Conservation (phyloP, 495 filamentous ascomycete species). For the Jackrogersella minutella region DNA sequence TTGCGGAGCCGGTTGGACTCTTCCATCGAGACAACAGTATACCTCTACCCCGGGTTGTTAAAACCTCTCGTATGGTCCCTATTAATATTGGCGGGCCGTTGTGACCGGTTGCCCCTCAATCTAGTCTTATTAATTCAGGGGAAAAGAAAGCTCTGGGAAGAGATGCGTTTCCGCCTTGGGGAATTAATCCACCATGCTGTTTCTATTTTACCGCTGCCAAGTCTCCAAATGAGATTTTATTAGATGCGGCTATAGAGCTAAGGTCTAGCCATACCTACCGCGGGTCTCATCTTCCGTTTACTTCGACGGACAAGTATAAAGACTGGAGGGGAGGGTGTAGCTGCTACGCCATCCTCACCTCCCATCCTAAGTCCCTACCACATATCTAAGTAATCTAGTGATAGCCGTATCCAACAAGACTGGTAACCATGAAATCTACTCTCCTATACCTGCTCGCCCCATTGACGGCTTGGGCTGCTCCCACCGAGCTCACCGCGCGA, state of each 20-base stretch:
- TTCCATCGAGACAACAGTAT: not conserved
- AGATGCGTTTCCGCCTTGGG: slow-evolving; percentile 30
- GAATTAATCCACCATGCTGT: slow-evolving; percentile 29
- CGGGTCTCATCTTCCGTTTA: slow-evolving; percentile 32
- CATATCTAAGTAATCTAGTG: slow-evolving; percentile 5
- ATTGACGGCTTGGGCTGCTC: slow-evolving; percentile 45
- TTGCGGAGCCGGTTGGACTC: slow-evolving; percentile 27
- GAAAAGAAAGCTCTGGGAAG: slow-evolving; percentile 4
- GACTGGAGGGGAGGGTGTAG: not conserved
- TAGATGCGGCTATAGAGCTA: slow-evolving; percentile 26
- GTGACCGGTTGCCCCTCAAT: slow-evolving; percentile 32
- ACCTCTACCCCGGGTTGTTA: slow-evolving; percentile 2
- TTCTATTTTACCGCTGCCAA: slow-evolving; percentile 37
- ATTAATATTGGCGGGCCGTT: slow-evolving; percentile 32
- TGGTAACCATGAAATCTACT: slow-evolving; percentile 51
- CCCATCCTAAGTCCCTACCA: slow-evolving; percentile 3
- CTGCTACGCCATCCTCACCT: slow-evolving; percentile 5
- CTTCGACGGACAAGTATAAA: slow-evolving; percentile 31
- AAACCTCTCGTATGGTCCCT: slow-evolving; percentile 3
- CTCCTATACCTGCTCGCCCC: slow-evolving; percentile 49
- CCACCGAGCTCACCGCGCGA: slow-evolving; percentile 45
- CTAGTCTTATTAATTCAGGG: slow-evolving; percentile 12
- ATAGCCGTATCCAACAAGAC: slow-evolving; percentile 16
- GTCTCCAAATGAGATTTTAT: slow-evolving; percentile 8
- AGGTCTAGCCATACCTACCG: slow-evolving; percentile 24